Percentiles rank a stretch among this genome's conserved stretches.
phyloP scores from a whole-genome alignment of 148 eudicot species.

The Hydrangea macrophylla region DNA sequence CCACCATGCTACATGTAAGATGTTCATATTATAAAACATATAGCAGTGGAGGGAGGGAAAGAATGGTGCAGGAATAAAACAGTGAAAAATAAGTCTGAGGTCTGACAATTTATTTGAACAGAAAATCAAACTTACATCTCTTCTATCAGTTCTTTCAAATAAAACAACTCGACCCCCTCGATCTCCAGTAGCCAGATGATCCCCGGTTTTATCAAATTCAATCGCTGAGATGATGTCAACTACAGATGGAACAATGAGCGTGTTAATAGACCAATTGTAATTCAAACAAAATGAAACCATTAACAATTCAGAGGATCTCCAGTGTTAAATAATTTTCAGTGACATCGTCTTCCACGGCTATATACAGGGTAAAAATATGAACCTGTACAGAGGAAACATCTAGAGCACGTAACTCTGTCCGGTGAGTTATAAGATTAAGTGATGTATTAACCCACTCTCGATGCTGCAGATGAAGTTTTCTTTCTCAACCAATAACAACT shows the following conservation, averaged over 20 bases:
- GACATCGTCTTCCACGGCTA: too few relatives aligned
- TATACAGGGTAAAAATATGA: too few relatives aligned
- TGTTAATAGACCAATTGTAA: not conserved
- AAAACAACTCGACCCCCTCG: conserved; percentile 60
- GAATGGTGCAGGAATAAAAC: not conserved
- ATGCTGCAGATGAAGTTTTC: too few relatives aligned
- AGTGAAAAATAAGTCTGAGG: not conserved
- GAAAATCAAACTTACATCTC: conserved; percentile 31
- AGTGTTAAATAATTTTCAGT: too few relatives aligned
- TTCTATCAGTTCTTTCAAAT: conserved; percentile 50
- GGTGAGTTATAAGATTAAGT: too few relatives aligned
- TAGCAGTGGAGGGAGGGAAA: not conserved
- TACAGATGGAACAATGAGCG: conserved; percentile 16
- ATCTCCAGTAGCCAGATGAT: conserved; percentile 64
- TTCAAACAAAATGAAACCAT: too few relatives aligned
- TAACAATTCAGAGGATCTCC: too few relatives aligned
- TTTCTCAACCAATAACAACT: too few relatives aligned
- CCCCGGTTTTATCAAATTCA: conserved; percentile 59
- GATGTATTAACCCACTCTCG: too few relatives aligned
- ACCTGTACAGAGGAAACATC: too few relatives aligned
- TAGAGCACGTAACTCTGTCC: too few relatives aligned
- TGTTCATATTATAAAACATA: not conserved
- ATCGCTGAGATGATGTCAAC: conserved; percentile 65
- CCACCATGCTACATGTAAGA: conserved; percentile 42
- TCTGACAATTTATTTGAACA: conserved; percentile 3